Evolutionary conservation across 2,329 filamentous ascomycete species (phyloP).

Genomic region (Calonectria montana): DNA sequence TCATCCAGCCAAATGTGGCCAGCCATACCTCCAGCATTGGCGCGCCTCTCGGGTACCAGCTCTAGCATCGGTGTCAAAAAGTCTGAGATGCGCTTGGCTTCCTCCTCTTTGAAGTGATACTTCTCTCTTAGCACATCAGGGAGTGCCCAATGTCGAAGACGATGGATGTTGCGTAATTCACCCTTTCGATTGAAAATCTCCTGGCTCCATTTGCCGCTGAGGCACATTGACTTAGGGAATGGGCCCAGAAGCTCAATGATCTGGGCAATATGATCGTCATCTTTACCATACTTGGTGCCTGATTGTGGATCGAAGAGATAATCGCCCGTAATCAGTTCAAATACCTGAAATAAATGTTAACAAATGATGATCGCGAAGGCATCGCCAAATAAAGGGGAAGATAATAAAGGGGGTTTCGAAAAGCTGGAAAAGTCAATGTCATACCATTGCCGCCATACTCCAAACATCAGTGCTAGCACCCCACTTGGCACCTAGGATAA

Average conservation of each 20-base stretch:
- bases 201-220: conserved; percentile 96
- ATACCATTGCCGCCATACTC: conserved; percentile 99
- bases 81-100: conserved; percentile 80
- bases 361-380: not conserved
- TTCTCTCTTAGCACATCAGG: conserved; percentile 95
- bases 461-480: conserved; percentile 99
- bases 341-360: conserved; percentile 71
- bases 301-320: conserved; percentile 99
- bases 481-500: conserved; percentile 97
- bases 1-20: conserved; percentile 85
- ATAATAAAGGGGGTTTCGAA: too few species aligned
- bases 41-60: conserved; percentile 85
- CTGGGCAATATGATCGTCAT: conserved; percentile 98
- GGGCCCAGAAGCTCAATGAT: conserved; percentile 96
- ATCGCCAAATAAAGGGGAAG: not conserved
- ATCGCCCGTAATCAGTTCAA: conserved; percentile 97
- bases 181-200: conserved; percentile 99
- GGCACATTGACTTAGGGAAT: conserved; percentile 91
- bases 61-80: conserved; percentile 94
- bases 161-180: conserved; percentile 96
- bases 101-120: conserved; percentile 91
- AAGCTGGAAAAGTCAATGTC: conserved; percentile 39
- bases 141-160: conserved; percentile 94
- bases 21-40: conserved; percentile 96
- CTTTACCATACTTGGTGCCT: conserved; percentile 98